Percentiles rank a stretch among this genome's conserved stretches.
These are phyloP conservation scores for Cryptococcus hybrid DNA, from an alignment of 1,284 basidiomycete genomes.

Conservation along the genomic window DNA sequence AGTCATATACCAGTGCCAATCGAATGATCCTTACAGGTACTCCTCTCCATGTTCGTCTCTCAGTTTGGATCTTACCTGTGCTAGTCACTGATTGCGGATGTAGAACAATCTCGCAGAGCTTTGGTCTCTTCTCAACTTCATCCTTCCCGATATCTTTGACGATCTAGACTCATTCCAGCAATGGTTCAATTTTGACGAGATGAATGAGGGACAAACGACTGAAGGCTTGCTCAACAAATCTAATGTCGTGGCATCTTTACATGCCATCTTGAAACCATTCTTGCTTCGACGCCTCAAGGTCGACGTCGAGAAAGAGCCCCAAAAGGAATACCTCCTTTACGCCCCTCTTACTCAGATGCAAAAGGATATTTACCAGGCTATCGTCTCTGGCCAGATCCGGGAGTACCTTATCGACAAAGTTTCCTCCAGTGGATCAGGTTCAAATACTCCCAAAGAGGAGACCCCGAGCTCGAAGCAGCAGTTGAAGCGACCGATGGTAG, in stretches of 20 bases:
- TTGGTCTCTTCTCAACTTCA: conserved; percentile 94
- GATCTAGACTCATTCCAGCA: conserved; percentile 87
- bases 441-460: conserved; percentile 7
- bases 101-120: conserved; percentile 93
- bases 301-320: conserved; percentile 79
- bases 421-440: conserved; percentile 36
- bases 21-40: conserved; percentile 93
- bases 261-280: conserved; percentile 92
- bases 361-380: conserved; percentile 77
- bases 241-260: conserved; percentile 72
- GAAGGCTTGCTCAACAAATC: conserved; percentile 56
- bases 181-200: conserved; percentile 61
- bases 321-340: conserved; percentile 95
- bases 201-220: conserved; percentile 20
- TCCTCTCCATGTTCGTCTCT: conserved; percentile 71
- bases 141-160: conserved; percentile 87
- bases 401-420: conserved; percentile 59
- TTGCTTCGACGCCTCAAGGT: conserved; percentile 87
- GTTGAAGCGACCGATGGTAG: conserved; percentile 28
- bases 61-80: no score
- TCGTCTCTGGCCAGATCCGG: conserved; percentile 66
- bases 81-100: conserved; percentile 1
- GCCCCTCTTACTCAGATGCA: conserved; percentile 82
- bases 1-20: conserved; percentile 78
- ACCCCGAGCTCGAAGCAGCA: conserved; percentile 20